Evolutionary conservation across 2,329 filamentous ascomycete species (phyloP), one percentile per base, ranked within the genome.

Genomic region (Ascochyta pisi): DNA sequence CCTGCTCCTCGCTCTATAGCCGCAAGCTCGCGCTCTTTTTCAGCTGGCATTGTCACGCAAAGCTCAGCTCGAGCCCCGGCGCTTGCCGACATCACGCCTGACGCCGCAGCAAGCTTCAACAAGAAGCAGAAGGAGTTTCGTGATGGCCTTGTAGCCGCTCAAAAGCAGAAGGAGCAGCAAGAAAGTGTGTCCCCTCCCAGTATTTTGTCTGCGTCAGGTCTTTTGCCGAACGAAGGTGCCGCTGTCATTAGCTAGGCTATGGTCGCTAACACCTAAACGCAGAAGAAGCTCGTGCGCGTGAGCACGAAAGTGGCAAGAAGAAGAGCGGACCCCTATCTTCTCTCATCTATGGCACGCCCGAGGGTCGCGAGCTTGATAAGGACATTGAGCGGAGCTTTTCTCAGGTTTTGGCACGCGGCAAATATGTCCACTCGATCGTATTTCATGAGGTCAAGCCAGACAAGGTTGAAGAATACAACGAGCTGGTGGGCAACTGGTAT

Each of bases 351-450:
- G 95, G 95, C 70, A 99, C 95, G 13, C 92, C 95, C 72, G 94
- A 98, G 78, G 95, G 93, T 29, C 88, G 93, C 59, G 90, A 96
- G 79, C 86, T 97, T 75, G 95, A 99, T 72, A 90, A 91, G 62
- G 94, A 98, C 79, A 94, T 99, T 71, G 92, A 98, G 80, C 88
- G 93, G 55, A 96, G 91, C 74, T 99, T 98, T 80, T 96, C 91
- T 47, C 93, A 97, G 77, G 91, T 98, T 40, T 82, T 99, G 41
- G 95, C 95, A 23, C 86, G 95, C 63, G 95, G 95, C 73, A 99
- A 99, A 81, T 99, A 99, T 72, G 93, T 99, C 50, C 95, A 99
- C 78, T 96, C 92, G 42, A 97, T 99, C 75, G 92, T 96, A 56
- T 92, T 96, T 73, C 95, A 99, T 81, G 86, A 96, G 60, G 95